Percentiles rank a stretch among this genome's conserved stretches.
These are phyloP conservation scores for Actinomucor elegans DNA, from an alignment of 371 early-diverging fungal genomes.

Conservation along the genomic window DNA sequence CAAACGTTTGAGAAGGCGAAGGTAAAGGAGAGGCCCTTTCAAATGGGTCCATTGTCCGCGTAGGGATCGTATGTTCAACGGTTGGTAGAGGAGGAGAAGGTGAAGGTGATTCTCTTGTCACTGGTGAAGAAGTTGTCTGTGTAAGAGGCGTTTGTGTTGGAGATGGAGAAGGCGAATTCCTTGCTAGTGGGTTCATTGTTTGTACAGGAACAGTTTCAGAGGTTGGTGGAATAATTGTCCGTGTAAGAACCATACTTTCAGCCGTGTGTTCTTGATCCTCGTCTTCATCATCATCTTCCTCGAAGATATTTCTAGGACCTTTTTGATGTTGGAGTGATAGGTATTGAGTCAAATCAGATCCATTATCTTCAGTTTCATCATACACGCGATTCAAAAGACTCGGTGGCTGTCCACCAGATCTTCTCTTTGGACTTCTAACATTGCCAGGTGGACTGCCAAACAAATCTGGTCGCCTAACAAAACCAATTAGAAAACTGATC, in stretches of 20 bases:
- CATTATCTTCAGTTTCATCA: background rate
- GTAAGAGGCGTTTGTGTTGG: no score
- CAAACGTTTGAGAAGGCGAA: background rate
- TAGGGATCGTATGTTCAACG: no score
- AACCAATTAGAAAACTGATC: background rate
- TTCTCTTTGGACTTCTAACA: background rate
- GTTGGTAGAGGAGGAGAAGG: no score
- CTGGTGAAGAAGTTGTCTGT: no score
- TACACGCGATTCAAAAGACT: slow-evolving; percentile 1
- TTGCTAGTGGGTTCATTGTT: no score
- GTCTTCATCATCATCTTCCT: slow-evolving; percentile 2
- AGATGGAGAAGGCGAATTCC: no score
- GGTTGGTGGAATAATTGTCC: background rate
- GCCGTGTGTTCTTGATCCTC: background rate
- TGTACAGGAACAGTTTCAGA: no score
- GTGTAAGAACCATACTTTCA: slow-evolving; percentile 1
- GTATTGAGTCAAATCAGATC: slow-evolving; percentile 3
- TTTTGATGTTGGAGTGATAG: background rate
- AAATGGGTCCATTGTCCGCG: no score
- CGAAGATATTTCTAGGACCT: slow-evolving; percentile 1
- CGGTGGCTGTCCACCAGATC: slow-evolving; percentile 5
- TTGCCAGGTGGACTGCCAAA: slow-evolving; percentile 8
- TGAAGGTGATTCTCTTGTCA: no score
- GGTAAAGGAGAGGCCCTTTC: no score
- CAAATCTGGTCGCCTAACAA: slow-evolving; percentile 8